These are phyloP conservation scores for Dunaliella primolecta DNA, from an alignment of 139 green algal genomes.

Conservation along the genomic window DNA sequence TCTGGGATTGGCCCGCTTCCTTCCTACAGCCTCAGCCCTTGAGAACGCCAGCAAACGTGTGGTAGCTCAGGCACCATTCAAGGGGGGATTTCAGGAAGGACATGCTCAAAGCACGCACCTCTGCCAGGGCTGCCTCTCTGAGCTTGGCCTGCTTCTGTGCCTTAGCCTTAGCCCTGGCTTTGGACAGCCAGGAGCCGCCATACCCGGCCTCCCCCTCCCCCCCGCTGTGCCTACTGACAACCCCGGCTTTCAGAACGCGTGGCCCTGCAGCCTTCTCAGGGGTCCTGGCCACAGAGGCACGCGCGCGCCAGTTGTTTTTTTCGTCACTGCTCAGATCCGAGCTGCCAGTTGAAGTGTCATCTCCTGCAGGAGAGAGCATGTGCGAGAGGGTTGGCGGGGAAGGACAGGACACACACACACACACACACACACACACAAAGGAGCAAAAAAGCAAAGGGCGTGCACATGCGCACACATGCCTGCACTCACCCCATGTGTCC, in stretches of 20 bases:
- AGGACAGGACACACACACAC: no score
- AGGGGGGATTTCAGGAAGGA: no score
- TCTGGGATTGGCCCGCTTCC: no score
- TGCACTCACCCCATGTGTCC: background rate
- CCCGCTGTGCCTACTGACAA: background rate
- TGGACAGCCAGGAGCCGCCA: background rate
- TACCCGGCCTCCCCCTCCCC: background rate
- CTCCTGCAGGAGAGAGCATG: no score
- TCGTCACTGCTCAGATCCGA: background rate
- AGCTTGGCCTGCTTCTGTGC: background rate
- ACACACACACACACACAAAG: no score
- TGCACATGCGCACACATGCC: no score
- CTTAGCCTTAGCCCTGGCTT: background rate
- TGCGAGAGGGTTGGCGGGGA: no score
- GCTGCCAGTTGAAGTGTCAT: background rate
- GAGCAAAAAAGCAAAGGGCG: no score
- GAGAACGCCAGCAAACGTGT: no score
- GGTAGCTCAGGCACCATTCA: no score
- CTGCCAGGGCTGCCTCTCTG: background rate
- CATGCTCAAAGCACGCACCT: no score
- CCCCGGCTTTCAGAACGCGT: background rate
- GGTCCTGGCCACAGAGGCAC: background rate
- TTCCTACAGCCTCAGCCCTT: no score
- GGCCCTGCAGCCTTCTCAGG: background rate
- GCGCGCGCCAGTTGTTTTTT: background rate